Conservation (phyloP, 805 yeast genomes). For the Metschnikowia amazonensis region DNA sequence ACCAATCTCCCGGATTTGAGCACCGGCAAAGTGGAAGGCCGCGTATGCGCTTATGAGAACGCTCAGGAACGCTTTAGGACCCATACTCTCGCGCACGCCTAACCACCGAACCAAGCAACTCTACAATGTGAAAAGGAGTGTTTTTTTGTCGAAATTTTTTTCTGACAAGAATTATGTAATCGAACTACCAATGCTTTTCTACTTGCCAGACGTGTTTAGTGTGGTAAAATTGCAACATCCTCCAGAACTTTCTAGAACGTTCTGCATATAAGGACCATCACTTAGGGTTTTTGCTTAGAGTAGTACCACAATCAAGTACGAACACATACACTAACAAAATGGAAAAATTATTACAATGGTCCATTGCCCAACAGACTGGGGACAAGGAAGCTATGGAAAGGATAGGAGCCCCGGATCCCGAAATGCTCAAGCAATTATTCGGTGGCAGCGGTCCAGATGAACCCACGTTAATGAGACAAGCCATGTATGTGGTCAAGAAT, state of each 20-base stretch:
- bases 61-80: not conserved
- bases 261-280: slow-evolving; percentile 13
- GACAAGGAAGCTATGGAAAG: slow-evolving; percentile 63
- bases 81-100: slow-evolving; percentile 1
- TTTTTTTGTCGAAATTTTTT: no score
- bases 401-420: slow-evolving; percentile 75
- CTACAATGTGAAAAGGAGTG: no score
- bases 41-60: slow-evolving; percentile 4
- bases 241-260: slow-evolving; percentile 17
- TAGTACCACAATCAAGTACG: not conserved
- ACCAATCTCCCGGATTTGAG: not conserved
- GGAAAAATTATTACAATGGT: slow-evolving; percentile 94
- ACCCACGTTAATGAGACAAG: slow-evolving; percentile 79
- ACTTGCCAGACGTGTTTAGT: not conserved
- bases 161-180: no score
- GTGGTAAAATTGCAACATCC: not conserved
- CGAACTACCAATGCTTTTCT: no score
- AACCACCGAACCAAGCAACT: not conserved
- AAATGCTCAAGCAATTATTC: slow-evolving; percentile 71
- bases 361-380: slow-evolving; percentile 70
- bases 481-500: slow-evolving; percentile 55
- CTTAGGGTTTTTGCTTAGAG: not conserved
- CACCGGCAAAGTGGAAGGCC: slow-evolving; percentile 1
- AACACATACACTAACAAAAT: slow-evolving; percentile 33
- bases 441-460: slow-evolving; percentile 70